A percentile compares a stretch with the other conserved stretches of the same genome.
phyloP scores from a whole-genome alignment of 2,329 filamentous ascomycete genomes.

The Dactylellina cionopaga region DNA sequence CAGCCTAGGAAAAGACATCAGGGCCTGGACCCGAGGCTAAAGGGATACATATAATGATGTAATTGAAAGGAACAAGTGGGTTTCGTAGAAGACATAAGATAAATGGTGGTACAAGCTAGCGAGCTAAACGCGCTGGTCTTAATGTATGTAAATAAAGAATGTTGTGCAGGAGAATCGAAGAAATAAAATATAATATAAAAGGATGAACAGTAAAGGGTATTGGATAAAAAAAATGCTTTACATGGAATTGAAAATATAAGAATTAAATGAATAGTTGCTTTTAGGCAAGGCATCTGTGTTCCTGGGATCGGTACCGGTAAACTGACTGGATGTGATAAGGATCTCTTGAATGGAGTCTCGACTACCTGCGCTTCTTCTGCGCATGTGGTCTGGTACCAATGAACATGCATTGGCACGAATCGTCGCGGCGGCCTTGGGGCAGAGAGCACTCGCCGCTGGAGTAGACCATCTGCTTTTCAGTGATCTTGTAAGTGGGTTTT shows the following conservation, averaged over 20 bases:
- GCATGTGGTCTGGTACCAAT: conserved; percentile 27
- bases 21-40: too few species aligned
- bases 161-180: conserved; percentile 21
- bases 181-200: conserved; percentile 7
- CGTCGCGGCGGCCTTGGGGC: conserved; percentile 30
- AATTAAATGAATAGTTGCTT: background rate
- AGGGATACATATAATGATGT: conserved; percentile 20
- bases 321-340: background rate
- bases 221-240: conserved; percentile 27
- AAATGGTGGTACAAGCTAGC: conserved; percentile 27
- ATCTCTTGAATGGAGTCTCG: background rate
- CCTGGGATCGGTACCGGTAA: background rate
- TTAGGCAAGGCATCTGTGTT: conserved; percentile 30
- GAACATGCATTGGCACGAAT: conserved; percentile 39
- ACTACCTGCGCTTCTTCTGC: conserved; percentile 19
- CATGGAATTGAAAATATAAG: conserved; percentile 26
- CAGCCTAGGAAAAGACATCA: conserved; percentile 21
- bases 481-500: conserved; percentile 37
- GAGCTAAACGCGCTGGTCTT: conserved; percentile 33
- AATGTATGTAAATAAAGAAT: conserved; percentile 18
- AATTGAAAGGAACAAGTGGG: conserved; percentile 9
- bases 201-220: conserved; percentile 40
- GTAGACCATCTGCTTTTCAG: conserved; percentile 44
- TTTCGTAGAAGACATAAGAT: conserved; percentile 34
- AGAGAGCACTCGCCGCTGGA: conserved; percentile 26